Percentiles rank a stretch among this genome's conserved stretches.
Conservation (phyloP, 768 basidiomycete genomes). For the Amanita subjunquillea region DNA sequence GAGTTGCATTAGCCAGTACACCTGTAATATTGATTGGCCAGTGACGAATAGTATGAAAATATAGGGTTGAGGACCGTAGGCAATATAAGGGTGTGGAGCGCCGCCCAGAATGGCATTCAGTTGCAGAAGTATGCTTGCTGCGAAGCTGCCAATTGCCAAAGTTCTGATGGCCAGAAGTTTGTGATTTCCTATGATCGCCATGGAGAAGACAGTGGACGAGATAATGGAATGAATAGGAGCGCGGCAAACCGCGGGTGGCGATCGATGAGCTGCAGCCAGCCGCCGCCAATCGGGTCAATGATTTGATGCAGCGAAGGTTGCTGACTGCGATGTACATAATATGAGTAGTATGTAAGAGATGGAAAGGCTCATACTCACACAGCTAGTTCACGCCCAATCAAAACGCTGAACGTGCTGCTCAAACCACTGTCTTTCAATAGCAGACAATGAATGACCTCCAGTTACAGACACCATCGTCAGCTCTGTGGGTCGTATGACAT, state of each 20-base stretch:
- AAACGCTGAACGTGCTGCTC: not conserved
- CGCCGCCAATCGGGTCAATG: not conserved
- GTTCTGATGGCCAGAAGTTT: not conserved
- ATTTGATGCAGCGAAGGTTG: not conserved
- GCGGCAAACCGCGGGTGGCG: not conserved
- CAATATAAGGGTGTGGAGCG: not conserved
- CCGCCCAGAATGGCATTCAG: not conserved
- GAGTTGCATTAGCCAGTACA: slow-evolving; percentile 1
- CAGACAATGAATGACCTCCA: not conserved
- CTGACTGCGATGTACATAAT: not conserved
- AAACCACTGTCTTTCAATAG: not conserved
- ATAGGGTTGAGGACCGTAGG: slow-evolving; percentile 3
- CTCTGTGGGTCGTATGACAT: not conserved
- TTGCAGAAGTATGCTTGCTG: not conserved
- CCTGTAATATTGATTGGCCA: not conserved
- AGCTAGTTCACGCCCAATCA: not conserved
- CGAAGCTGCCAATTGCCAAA: not conserved
- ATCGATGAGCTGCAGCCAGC: not conserved
- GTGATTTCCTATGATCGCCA: not conserved
- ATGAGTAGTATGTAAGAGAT: not conserved
- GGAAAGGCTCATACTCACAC: not conserved
- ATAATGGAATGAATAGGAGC: not conserved
- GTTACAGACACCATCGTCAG: not conserved
- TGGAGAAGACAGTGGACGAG: not conserved
- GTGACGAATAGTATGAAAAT: not conserved